A percentile compares a stretch with the other conserved stretches of the same genome.
Conservation (phyloP, 2,329 filamentous ascomycete species). For the Simplicillium aogashimaense region DNA sequence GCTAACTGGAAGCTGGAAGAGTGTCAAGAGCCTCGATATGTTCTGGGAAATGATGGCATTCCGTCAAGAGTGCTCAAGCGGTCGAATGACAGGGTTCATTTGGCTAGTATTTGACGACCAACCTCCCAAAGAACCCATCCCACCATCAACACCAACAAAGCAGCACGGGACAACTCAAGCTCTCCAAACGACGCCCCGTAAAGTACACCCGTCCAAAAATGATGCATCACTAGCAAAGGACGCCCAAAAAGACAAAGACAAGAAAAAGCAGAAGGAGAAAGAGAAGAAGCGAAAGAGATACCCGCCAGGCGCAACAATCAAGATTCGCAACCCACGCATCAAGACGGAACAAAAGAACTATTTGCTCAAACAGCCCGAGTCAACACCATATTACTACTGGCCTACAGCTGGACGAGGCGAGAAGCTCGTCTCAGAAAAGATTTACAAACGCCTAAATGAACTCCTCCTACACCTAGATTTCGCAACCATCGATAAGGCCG, state of each 20-base stretch:
- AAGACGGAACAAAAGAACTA: slow-evolving; percentile 48
- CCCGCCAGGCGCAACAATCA: slow-evolving; percentile 39
- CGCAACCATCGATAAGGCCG: slow-evolving; percentile 50
- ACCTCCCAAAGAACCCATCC: not conserved
- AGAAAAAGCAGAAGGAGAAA: slow-evolving; percentile 22
- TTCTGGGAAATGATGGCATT: slow-evolving; percentile 99
- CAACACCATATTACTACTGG: slow-evolving; percentile 58
- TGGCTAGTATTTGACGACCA: slow-evolving; percentile 75
- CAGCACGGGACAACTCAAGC: slow-evolving; percentile 13
- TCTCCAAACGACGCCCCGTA: slow-evolving; percentile 22
- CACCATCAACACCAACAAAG: slow-evolving; percentile 22
- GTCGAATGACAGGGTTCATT: slow-evolving; percentile 83
- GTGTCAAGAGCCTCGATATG: slow-evolving; percentile 71
- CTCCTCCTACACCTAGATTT: slow-evolving; percentile 68
- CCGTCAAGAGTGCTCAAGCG: slow-evolving; percentile 89
- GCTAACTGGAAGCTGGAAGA: slow-evolving; percentile 65
- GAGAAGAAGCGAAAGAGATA: slow-evolving; percentile 33
- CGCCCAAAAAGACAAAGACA: slow-evolving; percentile 4
- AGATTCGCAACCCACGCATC: slow-evolving; percentile 52
- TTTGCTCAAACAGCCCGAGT: slow-evolving; percentile 35
- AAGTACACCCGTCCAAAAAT: slow-evolving; percentile 17
- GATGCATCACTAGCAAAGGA: slow-evolving; percentile 3
- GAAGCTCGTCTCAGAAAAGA: slow-evolving; percentile 50
- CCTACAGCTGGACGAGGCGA: slow-evolving; percentile 50
- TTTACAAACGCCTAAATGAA: slow-evolving; percentile 60